Evolutionary conservation across 2,329 filamentous ascomycete species (phyloP).

Genomic region (Epichloe typhina): DNA sequence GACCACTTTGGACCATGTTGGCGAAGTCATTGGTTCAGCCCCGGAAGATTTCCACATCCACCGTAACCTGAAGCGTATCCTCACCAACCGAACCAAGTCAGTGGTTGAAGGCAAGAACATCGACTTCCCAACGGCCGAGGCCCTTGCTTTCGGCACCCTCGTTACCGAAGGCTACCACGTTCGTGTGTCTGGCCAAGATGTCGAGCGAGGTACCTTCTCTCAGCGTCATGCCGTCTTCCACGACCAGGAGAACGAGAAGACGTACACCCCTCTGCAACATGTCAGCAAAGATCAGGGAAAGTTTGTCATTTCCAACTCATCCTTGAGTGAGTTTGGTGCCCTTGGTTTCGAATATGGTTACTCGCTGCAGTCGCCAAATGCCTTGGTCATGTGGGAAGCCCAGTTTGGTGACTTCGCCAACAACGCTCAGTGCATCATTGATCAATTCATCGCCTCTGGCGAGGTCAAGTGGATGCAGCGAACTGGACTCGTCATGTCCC

Average conservation of each 20-base stretch:
- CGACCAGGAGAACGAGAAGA: slow-evolving; percentile 88
- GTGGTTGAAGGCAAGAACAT: slow-evolving; percentile 87
- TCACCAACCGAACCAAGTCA: slow-evolving; percentile 79
- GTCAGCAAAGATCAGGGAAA: slow-evolving; percentile 83
- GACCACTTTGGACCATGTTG: slow-evolving; percentile 68
- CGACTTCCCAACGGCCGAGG: slow-evolving; percentile 95
- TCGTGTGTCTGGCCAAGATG: slow-evolving; percentile 94
- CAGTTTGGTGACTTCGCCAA: slow-evolving; percentile 99
- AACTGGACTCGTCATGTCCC: slow-evolving; percentile 87
- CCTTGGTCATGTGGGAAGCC: slow-evolving; percentile 98
- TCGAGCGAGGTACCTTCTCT: slow-evolving; percentile 98
- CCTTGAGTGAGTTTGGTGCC: slow-evolving; percentile 54
- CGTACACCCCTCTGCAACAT: slow-evolving; percentile 85
- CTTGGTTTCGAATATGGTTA: slow-evolving; percentile 99
- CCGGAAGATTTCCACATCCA: slow-evolving; percentile 84
- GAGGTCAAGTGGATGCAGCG: slow-evolving; percentile 99
- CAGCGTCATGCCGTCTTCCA: slow-evolving; percentile 95
- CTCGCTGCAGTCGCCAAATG: slow-evolving; percentile 90
- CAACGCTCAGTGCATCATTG: slow-evolving; percentile 97
- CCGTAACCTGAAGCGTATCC: slow-evolving; percentile 93
- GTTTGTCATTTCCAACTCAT: slow-evolving; percentile 96
- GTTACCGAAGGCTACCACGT: slow-evolving; percentile 93
- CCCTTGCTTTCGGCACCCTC: slow-evolving; percentile 83
- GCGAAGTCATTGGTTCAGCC: slow-evolving; percentile 59
- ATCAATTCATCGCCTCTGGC: slow-evolving; percentile 96